Conservation (phyloP, 768 basidiomycete species). For the Termitomyces sp. region DNA sequence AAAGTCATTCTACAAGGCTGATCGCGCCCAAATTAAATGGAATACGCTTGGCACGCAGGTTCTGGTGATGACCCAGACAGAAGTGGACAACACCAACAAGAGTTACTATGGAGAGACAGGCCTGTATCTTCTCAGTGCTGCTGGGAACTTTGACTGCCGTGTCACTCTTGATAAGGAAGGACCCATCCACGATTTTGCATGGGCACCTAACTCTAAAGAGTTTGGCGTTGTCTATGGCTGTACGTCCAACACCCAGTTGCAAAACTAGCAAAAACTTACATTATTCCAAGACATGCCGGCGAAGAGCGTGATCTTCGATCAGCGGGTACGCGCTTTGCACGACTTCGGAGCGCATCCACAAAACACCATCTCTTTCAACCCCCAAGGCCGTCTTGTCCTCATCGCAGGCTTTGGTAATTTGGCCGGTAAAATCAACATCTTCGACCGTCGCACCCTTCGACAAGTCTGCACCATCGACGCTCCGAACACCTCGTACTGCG, state of each 20-base stretch:
- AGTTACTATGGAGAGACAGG: conserved; percentile 98
- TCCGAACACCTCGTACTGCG: conserved; percentile 89
- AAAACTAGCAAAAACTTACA: conserved; percentile 3
- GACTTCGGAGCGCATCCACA: conserved; percentile 88
- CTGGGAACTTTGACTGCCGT: conserved; percentile 91
- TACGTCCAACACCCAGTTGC: conserved; percentile 35
- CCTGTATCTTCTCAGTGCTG: conserved; percentile 85
- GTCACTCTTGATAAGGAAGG: conserved; percentile 93
- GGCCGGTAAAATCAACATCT: conserved; percentile 88
- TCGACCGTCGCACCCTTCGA: conserved; percentile 80
- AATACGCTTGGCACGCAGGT: conserved; percentile 91
- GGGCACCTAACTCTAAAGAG: conserved; percentile 96
- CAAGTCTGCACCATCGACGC: conserved; percentile 83
- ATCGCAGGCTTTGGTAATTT: conserved; percentile 97
- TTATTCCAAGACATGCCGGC: conserved; percentile 80
- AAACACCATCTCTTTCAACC: conserved; percentile 94
- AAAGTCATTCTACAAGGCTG: conserved; percentile 95
- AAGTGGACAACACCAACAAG: conserved; percentile 96
- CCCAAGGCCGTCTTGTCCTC: conserved; percentile 83
- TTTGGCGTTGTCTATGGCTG: conserved; percentile 97
- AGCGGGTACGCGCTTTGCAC: conserved; percentile 79
- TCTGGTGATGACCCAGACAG: conserved; percentile 88
- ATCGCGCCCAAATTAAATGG: conserved; percentile 93
- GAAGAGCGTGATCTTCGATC: conserved; percentile 87
- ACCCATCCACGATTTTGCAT: conserved; percentile 92